phyloP scores from a whole-genome alignment of 352 stramenopile genomes.

The Pythium plurisporium region DNA sequence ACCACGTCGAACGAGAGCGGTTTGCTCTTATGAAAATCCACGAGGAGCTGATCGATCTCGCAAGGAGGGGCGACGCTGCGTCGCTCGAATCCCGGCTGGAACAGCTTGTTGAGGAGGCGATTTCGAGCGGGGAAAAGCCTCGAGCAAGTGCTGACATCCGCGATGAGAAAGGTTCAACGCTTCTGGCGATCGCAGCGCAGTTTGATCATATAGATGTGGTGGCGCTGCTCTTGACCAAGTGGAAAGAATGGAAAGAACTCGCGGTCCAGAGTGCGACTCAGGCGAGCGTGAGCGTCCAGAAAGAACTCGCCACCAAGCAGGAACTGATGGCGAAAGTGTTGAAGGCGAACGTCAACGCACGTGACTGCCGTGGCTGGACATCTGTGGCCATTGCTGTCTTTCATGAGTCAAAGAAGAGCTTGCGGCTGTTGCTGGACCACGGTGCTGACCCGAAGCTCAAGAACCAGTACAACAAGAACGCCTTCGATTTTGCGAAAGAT shows the following conservation, averaged over 20 bases:
- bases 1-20: slow-evolving; percentile 80
- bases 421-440: slow-evolving; percentile 70
- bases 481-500: slow-evolving; percentile 87
- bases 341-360: slow-evolving; percentile 66
- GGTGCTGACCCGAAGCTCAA: slow-evolving; percentile 80
- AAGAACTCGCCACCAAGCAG: slow-evolving; percentile 13
- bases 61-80: slow-evolving; percentile 35
- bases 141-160: slow-evolving; percentile 68
- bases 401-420: slow-evolving; percentile 72
- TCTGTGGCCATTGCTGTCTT: slow-evolving; percentile 83
- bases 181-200: slow-evolving; percentile 72
- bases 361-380: slow-evolving; percentile 85
- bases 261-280: slow-evolving; percentile 10
- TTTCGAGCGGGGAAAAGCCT: slow-evolving; percentile 51
- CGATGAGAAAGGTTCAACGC: slow-evolving; percentile 71
- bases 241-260: slow-evolving; percentile 31
- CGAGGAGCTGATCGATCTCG: slow-evolving; percentile 63
- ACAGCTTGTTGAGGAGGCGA: slow-evolving; percentile 66
- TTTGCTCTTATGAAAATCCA: slow-evolving; percentile 81
- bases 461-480: slow-evolving; percentile 90
- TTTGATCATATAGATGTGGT: slow-evolving; percentile 64
- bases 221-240: slow-evolving; percentile 54
- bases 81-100: slow-evolving; percentile 57
- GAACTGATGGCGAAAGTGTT: slow-evolving; percentile 42
- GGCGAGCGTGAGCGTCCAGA: slow-evolving; percentile 22